phyloP scores from a whole-genome alignment of 305 asterid species.

The Solanum chacoense region DNA sequence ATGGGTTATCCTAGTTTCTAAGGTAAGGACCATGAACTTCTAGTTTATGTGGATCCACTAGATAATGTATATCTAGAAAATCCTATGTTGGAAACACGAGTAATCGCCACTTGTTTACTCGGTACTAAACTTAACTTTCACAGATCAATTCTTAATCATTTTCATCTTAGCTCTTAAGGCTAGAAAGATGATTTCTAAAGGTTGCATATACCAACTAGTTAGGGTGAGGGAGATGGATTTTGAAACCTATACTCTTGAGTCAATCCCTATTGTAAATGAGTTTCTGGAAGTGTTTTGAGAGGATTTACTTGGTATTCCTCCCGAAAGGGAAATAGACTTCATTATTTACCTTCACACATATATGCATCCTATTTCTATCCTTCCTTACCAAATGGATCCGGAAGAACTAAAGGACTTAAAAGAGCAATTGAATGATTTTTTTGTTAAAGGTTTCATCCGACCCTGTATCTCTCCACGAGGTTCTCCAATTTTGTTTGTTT shows the following conservation, averaged over 20 bases:
- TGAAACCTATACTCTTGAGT: neutral
- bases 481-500: neutral
- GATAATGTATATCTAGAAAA: neutral
- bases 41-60: neutral
- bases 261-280: neutral
- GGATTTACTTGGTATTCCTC: neutral
- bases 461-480: neutral
- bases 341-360: neutral
- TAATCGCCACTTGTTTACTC: neutral
- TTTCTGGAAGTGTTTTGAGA: neutral
- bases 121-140: neutral
- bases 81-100: neutral
- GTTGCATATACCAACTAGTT: no score
- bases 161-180: neutral
- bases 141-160: neutral
- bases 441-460: neutral
- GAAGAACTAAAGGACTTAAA: neutral
- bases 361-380: neutral
- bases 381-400: neutral
- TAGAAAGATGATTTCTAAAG: neutral
- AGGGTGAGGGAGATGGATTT: no score
- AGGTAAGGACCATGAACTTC: neutral
- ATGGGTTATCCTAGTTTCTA: neutral
- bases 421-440: neutral
- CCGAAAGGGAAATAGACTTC: neutral